Conservation (phyloP, 2,329 filamentous ascomycete species). For the Fusarium continuum region DNA sequence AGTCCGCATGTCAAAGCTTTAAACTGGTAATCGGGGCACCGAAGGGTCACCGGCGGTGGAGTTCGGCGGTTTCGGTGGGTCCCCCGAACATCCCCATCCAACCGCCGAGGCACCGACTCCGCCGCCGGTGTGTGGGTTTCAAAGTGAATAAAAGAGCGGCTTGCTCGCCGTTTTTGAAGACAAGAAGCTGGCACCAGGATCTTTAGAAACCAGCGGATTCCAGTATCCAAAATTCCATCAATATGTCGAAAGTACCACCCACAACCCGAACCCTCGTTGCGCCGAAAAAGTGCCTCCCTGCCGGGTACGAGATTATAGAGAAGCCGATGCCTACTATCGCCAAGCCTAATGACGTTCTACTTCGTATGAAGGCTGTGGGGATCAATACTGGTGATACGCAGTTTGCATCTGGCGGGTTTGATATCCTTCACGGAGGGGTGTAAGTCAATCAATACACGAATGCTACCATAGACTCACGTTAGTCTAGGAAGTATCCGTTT, state of each 20-base stretch:
- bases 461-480: neutral
- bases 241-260: constrained; percentile 46
- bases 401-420: constrained; percentile 40
- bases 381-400: constrained; percentile 51
- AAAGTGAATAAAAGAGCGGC: constrained; percentile 25
- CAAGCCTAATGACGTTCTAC: constrained; percentile 54
- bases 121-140: neutral
- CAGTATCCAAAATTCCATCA: neutral
- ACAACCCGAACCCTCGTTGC: constrained; percentile 58
- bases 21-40: neutral
- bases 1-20: neutral
- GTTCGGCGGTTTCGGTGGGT: constrained; percentile 42
- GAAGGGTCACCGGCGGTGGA: constrained; percentile 26
- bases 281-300: constrained; percentile 51
- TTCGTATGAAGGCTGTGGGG: constrained; percentile 51
- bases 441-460: constrained; percentile 28
- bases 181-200: no score
- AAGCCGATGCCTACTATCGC: constrained; percentile 57
- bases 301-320: constrained; percentile 51
- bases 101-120: constrained; percentile 35
- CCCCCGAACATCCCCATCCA: constrained; percentile 19
- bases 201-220: neutral
- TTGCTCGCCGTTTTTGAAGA: neutral
- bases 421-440: constrained; percentile 42
- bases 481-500: constrained; percentile 28